Percentiles rank a stretch among this genome's conserved stretches.
Evolutionary conservation across 2,329 filamentous ascomycete species (phyloP).

Genomic region (Hypoxylon sp.): DNA sequence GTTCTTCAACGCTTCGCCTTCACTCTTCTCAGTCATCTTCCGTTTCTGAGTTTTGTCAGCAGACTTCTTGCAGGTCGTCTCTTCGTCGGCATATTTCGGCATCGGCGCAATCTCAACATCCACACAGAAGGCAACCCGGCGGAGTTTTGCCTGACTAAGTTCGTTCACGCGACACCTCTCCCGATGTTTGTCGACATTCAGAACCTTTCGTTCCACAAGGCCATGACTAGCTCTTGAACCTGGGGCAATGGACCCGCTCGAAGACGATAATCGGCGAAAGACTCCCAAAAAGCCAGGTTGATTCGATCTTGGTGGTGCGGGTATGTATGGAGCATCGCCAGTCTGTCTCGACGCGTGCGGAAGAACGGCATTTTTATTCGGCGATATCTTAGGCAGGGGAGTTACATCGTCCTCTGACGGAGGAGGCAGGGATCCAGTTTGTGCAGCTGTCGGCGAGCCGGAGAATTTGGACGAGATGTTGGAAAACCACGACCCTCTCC

Average conservation of each 20-base stretch:
- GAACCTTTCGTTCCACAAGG: constrained; percentile 81
- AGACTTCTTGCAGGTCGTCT: constrained; percentile 64
- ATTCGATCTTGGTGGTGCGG: constrained; percentile 78
- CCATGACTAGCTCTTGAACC: constrained; percentile 71
- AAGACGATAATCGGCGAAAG: constrained; percentile 84
- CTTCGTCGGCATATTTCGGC: constrained; percentile 80
- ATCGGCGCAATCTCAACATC: constrained; percentile 96
- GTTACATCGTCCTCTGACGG: constrained; percentile 58
- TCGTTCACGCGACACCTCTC: constrained; percentile 85
- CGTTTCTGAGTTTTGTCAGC: constrained; percentile 73
- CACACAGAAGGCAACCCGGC: constrained; percentile 93
- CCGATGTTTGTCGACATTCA: constrained; percentile 87
- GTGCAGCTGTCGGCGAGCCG: constrained; percentile 62
- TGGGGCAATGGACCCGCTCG: constrained; percentile 66
- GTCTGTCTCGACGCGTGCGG: constrained; percentile 69
- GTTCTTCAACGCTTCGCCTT: constrained; percentile 81
- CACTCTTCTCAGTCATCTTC: constrained; percentile 76
- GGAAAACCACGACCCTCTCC: constrained; percentile 90
- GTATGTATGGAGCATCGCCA: constrained; percentile 78
- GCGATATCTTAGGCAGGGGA: constrained; percentile 64
- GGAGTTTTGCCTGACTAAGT: constrained; percentile 83
- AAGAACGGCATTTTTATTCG: constrained; percentile 72
- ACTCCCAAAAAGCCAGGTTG: constrained; percentile 85
- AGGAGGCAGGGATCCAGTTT: constrained; percentile 49
- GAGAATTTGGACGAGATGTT: constrained; percentile 95